These are phyloP conservation scores for Pelargonium fulgidum DNA, from an alignment of 441 rosid genomes.

Conservation along the genomic window DNA sequence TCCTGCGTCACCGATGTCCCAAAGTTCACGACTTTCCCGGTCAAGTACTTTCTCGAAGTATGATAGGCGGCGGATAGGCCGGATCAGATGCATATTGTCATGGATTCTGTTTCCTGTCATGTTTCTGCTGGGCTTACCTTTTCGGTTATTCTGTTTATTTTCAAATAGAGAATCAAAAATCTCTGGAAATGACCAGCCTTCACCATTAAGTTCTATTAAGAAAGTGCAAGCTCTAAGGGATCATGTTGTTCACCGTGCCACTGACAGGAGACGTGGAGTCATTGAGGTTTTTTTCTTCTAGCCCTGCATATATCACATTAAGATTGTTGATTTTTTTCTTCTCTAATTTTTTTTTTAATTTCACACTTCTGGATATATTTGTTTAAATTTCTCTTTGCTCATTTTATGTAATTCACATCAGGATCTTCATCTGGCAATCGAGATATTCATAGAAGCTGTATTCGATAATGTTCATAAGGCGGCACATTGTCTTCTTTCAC, in stretches of 20 bases:
- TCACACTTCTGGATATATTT: not conserved
- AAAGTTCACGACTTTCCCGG: conserved; percentile 60
- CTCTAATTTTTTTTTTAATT: not conserved
- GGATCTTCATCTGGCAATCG: conserved; percentile 94
- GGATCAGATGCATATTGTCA: conserved; percentile 44
- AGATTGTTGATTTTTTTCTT: not conserved
- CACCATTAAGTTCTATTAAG: conserved; percentile 33
- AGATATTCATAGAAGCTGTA: conserved; percentile 73
- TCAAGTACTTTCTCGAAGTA: conserved; percentile 35
- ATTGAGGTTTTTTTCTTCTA: conserved; percentile 54
- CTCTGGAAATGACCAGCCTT: conserved; percentile 34
- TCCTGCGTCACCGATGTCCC: conserved; percentile 70
- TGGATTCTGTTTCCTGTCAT: conserved; percentile 59
- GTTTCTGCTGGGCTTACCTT: conserved; percentile 49
- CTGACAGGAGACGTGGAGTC: conserved; percentile 92
- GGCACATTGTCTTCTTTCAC: conserved; percentile 68
- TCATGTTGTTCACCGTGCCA: conserved; percentile 61
- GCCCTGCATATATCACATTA: not conserved
- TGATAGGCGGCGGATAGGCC: conserved; percentile 38
- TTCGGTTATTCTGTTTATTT: conserved; percentile 35
- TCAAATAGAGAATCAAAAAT: conserved; percentile 28
- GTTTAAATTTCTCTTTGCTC: conserved; percentile 13
- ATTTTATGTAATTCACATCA: conserved; percentile 28
- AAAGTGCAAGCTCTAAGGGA: conserved; percentile 46
- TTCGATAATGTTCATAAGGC: conserved; percentile 76